Percentiles rank a stretch among this genome's conserved stretches.
These are phyloP conservation scores for Gracilaria gracilis DNA, from an alignment of 23 red algal species.

Conservation along the genomic window DNA sequence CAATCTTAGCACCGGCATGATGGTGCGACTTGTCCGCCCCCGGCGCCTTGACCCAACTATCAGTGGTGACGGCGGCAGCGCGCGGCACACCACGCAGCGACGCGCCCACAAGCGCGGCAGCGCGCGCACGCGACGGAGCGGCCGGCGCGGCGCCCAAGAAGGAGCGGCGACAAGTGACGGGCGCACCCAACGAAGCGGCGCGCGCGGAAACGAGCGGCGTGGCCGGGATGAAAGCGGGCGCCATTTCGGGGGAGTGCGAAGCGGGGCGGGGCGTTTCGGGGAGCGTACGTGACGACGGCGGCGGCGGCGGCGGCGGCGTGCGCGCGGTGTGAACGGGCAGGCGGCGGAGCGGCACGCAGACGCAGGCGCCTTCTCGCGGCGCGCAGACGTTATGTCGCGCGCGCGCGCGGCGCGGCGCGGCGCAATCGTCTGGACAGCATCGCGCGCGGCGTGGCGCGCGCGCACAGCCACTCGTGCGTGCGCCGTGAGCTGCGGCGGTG, in stretches of 20 bases:
- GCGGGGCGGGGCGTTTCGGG: no score
- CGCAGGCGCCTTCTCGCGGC: no score
- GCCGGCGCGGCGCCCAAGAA: slow-evolving; percentile 29
- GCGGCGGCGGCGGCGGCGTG: no score
- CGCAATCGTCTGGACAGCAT: slow-evolving; percentile 45
- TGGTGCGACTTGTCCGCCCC: slow-evolving; percentile 62
- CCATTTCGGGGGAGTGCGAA: neutral
- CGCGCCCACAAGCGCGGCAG: neutral
- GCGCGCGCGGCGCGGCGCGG: neutral
- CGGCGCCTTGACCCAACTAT: slow-evolving; percentile 68
- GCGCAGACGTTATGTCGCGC: neutral
- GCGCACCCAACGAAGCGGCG: neutral
- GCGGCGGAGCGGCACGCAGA: no score
- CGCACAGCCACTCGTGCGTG: slow-evolving; percentile 36
- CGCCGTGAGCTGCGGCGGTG: slow-evolving; percentile 16
- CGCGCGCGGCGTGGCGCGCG: neutral
- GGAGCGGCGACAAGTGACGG: slow-evolving; percentile 19
- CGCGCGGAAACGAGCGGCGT: neutral
- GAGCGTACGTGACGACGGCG: no score
- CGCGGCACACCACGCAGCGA: neutral
- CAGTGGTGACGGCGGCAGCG: slow-evolving; percentile 61
- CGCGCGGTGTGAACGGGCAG: no score
- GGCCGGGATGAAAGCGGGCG: slow-evolving; percentile 38
- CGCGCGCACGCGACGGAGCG: neutral
- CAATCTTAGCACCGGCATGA: slow-evolving; percentile 69